Evolutionary conservation across 192 early-diverging fungal species (phyloP).

Genomic region (Nowakowskiella sp.): DNA sequence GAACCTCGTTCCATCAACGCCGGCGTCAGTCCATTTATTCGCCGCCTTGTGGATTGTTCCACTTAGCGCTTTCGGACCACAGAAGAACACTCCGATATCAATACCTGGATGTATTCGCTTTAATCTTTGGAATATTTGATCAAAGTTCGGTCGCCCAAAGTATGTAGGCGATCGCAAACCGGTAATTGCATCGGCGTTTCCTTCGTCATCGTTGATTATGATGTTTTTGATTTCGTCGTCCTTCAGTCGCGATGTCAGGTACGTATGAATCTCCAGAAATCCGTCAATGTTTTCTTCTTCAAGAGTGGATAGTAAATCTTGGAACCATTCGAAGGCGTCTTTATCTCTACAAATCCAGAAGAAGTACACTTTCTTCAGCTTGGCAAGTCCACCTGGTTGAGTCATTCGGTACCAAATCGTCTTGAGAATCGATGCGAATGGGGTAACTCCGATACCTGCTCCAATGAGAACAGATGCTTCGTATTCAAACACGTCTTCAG

Average conservation of each 20-base stretch:
- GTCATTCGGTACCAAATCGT: constrained; percentile 67
- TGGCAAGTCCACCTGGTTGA: constrained; percentile 37
- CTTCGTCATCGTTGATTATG: constrained; percentile 54
- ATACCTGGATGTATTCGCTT: constrained; percentile 56
- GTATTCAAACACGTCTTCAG: constrained; percentile 77
- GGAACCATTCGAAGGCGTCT: constrained; percentile 83
- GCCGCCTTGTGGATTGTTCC: constrained; percentile 52
- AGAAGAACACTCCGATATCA: constrained; percentile 83
- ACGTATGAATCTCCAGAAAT: constrained; percentile 74
- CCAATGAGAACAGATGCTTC: constrained; percentile 70
- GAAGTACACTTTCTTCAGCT: constrained; percentile 78
- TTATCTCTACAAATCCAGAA: constrained; percentile 80
- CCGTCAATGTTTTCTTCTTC: constrained; percentile 66
- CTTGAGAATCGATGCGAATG: constrained; percentile 76
- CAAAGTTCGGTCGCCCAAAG: constrained; percentile 74
- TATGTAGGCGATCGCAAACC: constrained; percentile 66
- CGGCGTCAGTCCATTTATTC: constrained; percentile 55
- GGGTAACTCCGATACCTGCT: constrained; percentile 78
- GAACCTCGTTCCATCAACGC: constrained; percentile 58
- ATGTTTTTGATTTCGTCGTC: constrained; percentile 61
- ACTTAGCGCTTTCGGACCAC: constrained; percentile 67
- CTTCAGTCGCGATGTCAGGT: constrained; percentile 62
- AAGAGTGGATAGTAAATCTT: constrained; percentile 69
- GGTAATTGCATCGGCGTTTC: constrained; percentile 59
- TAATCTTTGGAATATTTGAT: constrained; percentile 61